phyloP scores from a whole-genome alignment of 768 basidiomycete genomes.

The Tubosaeta brunneosetosa region DNA sequence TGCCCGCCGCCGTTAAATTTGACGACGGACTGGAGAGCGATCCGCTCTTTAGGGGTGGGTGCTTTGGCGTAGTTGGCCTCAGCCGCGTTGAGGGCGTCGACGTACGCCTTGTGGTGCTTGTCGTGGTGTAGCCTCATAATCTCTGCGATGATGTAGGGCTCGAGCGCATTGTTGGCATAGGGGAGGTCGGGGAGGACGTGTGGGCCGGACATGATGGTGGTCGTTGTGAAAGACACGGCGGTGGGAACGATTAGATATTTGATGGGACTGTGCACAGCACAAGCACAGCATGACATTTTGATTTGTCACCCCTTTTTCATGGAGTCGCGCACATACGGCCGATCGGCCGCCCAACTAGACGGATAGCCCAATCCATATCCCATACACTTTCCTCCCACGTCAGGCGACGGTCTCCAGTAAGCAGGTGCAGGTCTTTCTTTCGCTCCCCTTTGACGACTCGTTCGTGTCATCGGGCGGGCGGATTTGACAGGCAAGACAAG shows the following conservation, averaged over 20 bases:
- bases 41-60: conserved; percentile 51
- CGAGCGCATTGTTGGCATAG: conserved; percentile 84
- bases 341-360: conserved; percentile 22
- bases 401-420: conserved; percentile 27
- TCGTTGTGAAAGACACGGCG: background rate
- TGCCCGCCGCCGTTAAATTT: conserved; percentile 41
- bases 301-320: conserved; percentile 22
- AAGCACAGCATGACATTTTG: conserved; percentile 22
- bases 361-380: conserved; percentile 32
- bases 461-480: background rate
- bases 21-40: conserved; percentile 24
- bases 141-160: conserved; percentile 84
- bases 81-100: conserved; percentile 65
- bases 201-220: conserved; percentile 34
- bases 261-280: too few relatives aligned
- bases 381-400: conserved; percentile 20
- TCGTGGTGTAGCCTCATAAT: conserved; percentile 95
- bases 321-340: conserved; percentile 22
- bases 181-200: conserved; percentile 71
- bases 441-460: conserved; percentile 8
- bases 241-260: too few relatives aligned
- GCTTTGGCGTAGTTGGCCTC: conserved; percentile 73
- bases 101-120: conserved; percentile 95
- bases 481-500: conserved; percentile 17
- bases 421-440: conserved; percentile 19